Evolutionary conservation across 257 asterid genomes (phyloP).

Genomic region (Schizonepeta tenuifolia): DNA sequence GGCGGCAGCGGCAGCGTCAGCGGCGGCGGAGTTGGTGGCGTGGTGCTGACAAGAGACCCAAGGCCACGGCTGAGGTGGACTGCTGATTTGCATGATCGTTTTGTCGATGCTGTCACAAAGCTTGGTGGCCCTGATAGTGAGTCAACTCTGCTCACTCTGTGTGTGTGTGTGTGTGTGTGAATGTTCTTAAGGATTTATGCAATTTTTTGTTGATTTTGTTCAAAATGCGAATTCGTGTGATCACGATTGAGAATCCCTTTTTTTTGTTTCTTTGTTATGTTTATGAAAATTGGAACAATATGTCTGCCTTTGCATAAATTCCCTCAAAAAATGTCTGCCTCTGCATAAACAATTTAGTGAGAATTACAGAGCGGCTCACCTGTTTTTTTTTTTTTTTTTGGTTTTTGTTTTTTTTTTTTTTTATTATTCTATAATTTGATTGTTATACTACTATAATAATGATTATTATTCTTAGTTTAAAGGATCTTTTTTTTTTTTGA

Average conservation of each 20-base stretch:
- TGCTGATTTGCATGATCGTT: conserved; percentile 69
- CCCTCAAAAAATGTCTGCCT: no score
- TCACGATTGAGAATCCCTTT: background rate
- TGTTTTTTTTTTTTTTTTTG: no score
- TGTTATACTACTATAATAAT: no score
- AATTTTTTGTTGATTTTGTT: background rate
- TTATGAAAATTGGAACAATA: no score
- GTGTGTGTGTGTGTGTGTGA: background rate
- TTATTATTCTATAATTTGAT: no score
- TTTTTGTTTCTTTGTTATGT: no score
- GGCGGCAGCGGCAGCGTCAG: conserved; percentile 33
- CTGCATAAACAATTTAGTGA: no score
- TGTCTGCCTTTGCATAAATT: no score
- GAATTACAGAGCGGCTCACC: no score
- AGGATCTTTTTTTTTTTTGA: no score
- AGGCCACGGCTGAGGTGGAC: conserved; percentile 78
- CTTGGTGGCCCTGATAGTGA: conserved; percentile 80
- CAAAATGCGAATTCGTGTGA: conserved; percentile 3
- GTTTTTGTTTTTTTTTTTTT: no score
- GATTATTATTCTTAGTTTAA: no score
- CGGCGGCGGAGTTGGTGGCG: conserved; percentile 39
- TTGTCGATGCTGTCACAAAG: conserved; percentile 73
- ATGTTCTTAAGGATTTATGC: conserved; percentile 5
- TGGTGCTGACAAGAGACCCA: conserved; percentile 66
- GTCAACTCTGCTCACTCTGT: conserved; percentile 12